phyloP scores from a whole-genome alignment of 208 protist genomes.

The Trichomonas gallinae region DNA sequence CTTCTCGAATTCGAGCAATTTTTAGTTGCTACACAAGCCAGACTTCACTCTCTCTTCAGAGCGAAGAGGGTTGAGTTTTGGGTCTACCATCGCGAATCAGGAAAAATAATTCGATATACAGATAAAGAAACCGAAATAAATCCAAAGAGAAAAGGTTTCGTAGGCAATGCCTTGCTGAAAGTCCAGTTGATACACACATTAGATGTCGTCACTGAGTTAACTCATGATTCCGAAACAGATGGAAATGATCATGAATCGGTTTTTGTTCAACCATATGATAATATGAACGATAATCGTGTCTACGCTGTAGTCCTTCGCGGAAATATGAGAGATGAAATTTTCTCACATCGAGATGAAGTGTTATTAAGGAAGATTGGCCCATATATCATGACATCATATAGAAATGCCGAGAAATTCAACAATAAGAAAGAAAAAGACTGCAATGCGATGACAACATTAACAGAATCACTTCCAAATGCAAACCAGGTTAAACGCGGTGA shows the following conservation, averaged over 20 bases:
- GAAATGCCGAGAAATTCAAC: background rate
- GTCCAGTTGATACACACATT: background rate
- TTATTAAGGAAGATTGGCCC: background rate
- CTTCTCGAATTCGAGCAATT: background rate
- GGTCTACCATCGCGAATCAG: background rate
- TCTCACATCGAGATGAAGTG: background rate
- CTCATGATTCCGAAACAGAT: background rate
- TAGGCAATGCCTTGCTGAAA: background rate
- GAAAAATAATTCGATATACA: background rate
- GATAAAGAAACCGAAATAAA: background rate
- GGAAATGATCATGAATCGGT: background rate
- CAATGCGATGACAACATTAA: background rate
- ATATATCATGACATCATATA: background rate
- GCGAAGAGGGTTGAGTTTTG: background rate
- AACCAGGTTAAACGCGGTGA: background rate
- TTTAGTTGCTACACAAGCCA: background rate
- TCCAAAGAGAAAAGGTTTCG: background rate
- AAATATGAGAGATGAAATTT: background rate
- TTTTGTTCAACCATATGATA: background rate
- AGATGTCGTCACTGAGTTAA: background rate
- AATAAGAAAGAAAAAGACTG: background rate
- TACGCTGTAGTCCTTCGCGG: background rate
- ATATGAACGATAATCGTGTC: background rate
- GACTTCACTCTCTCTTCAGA: background rate
- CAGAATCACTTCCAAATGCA: background rate